Conservation (phyloP, 768 basidiomycete genomes). For the Lyophyllum decastes region DNA sequence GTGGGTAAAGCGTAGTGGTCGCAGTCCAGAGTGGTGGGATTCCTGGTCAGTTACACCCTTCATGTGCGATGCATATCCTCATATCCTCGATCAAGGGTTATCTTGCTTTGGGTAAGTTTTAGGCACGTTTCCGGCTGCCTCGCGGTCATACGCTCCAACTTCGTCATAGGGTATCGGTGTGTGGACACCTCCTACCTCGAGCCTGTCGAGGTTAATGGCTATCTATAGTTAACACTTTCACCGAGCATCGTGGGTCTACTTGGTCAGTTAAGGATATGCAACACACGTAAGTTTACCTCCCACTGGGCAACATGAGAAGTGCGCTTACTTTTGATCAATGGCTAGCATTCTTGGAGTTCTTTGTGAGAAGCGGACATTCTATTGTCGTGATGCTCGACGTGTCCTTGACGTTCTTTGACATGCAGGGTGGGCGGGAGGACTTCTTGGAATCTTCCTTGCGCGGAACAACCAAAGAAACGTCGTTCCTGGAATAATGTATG, state of each 20-base stretch:
- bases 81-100: slow-evolving; percentile 32
- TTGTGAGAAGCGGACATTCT: slow-evolving; percentile 42
- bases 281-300: slow-evolving; percentile 65
- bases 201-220: neutral
- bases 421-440: slow-evolving; percentile 91
- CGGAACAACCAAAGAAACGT: slow-evolving; percentile 82
- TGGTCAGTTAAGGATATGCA: slow-evolving; percentile 97
- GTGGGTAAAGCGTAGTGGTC: slow-evolving; percentile 71
- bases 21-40: slow-evolving; percentile 86
- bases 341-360: slow-evolving; percentile 70
- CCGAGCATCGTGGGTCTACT: slow-evolving; percentile 76
- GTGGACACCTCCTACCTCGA: slow-evolving; percentile 16
- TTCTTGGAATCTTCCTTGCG: slow-evolving; percentile 83
- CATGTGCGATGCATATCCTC: neutral
- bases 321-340: slow-evolving; percentile 7
- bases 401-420: slow-evolving; percentile 6
- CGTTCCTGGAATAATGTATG: slow-evolving; percentile 78
- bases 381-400: neutral
- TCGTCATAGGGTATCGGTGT: slow-evolving; percentile 55
- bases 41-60: slow-evolving; percentile 54
- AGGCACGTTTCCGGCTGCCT: neutral
- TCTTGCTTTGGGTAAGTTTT: slow-evolving; percentile 50
- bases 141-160: neutral
- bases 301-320: neutral
- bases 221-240: slow-evolving; percentile 81